These are phyloP conservation scores for Phytophthora chlamydospora DNA, from an alignment of 352 stramenopile genomes.

Conservation along the genomic window DNA sequence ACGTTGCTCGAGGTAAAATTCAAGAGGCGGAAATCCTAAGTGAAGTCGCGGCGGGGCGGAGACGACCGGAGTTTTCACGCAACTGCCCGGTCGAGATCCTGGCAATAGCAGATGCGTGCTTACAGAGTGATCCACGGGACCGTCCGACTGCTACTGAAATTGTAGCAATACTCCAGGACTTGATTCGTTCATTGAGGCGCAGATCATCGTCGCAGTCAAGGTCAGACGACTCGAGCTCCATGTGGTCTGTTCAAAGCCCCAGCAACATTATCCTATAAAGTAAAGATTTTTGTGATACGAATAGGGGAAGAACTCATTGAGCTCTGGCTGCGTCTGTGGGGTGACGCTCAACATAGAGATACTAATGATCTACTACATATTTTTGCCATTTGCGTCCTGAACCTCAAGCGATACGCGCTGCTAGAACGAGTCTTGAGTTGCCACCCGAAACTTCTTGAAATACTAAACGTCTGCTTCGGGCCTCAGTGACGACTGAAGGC, in stretches of 20 bases:
- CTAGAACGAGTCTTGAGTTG: neutral
- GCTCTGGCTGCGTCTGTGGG: no score
- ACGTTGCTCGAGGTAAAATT: conserved; percentile 35
- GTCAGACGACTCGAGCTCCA: conserved; percentile 25
- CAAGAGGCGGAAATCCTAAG: conserved; percentile 58
- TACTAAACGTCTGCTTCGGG: conserved; percentile 15
- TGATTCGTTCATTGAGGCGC: conserved; percentile 32
- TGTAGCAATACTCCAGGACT: conserved; percentile 46
- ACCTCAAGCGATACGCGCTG: no score
- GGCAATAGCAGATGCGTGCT: conserved; percentile 47
- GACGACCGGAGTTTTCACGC: conserved; percentile 51
- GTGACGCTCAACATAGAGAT: neutral
- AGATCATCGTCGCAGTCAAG: conserved; percentile 20
- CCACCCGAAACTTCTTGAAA: conserved; percentile 13
- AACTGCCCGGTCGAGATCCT: conserved; percentile 48
- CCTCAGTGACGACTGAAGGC: neutral
- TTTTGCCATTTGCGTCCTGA: neutral
- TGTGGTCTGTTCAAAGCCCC: conserved; percentile 39
- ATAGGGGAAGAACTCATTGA: neutral
- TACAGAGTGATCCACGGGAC: conserved; percentile 48
- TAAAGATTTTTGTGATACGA: neutral
- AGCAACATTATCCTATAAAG: conserved; percentile 28
- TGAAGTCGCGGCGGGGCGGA: conserved; percentile 44
- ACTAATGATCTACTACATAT: neutral
- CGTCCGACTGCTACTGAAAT: conserved; percentile 58